Percentiles rank a stretch among this genome's conserved stretches.
phyloP scores from a whole-genome alignment of 2,329 filamentous ascomycete genomes.

The Pyricularia sp. region DNA sequence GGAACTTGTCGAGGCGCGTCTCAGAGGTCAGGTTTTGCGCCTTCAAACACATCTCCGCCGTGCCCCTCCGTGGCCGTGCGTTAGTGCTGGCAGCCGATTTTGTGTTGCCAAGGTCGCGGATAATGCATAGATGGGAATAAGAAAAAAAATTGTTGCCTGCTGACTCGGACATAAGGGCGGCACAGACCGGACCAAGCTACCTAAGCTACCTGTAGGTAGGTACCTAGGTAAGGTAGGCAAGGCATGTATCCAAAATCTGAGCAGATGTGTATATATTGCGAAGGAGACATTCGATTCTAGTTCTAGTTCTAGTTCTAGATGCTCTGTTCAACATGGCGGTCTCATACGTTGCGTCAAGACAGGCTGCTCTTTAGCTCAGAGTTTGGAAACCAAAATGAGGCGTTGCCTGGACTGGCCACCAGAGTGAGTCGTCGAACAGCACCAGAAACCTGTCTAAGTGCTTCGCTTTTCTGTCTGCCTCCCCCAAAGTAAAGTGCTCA shows the following conservation, averaged over 20 bases:
- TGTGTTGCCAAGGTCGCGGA: background rate
- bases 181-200: background rate
- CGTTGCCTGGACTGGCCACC: background rate
- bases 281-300: too few relatives aligned
- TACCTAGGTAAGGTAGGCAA: too few relatives aligned
- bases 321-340: background rate
- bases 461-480: background rate
- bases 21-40: background rate
- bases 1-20: background rate
- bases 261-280: background rate
- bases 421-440: background rate
- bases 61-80: background rate
- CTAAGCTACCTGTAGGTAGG: too few relatives aligned
- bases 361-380: background rate
- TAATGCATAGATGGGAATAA: background rate
- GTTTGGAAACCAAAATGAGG: background rate
- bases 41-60: background rate
- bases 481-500: background rate
- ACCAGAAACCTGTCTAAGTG: background rate
- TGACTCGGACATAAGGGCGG: background rate
- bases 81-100: background rate
- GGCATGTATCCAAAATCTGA: too few relatives aligned
- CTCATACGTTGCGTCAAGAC: background rate
- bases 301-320: too few relatives aligned
- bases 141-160: background rate